Evolutionary conservation across 1,139 yeast genomes (phyloP).

Genomic region (Candida smagusa): DNA sequence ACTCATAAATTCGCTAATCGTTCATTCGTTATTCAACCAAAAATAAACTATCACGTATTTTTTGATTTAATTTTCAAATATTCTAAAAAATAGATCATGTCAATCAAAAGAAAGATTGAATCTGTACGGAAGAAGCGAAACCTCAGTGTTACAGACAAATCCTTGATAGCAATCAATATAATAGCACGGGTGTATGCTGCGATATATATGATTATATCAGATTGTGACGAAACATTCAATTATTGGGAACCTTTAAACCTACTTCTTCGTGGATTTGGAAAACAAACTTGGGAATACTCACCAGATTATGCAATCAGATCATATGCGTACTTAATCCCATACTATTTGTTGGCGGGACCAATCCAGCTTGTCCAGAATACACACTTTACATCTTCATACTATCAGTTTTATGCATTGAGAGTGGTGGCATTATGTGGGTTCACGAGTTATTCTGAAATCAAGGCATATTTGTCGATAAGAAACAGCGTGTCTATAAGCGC

Average conservation of each 20-base stretch:
- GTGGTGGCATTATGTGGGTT: conserved; percentile 46
- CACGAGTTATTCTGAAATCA: conserved; percentile 54
- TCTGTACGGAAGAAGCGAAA: too few species aligned
- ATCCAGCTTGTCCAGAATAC: conserved; percentile 17
- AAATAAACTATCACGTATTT: too few species aligned
- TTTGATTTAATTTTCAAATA: too few species aligned
- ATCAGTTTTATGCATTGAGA: conserved; percentile 55
- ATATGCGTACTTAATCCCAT: conserved; percentile 70
- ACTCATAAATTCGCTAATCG: too few species aligned
- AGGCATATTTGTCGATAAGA: conserved; percentile 44
- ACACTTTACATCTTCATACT: conserved; percentile 19
- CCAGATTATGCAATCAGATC: conserved; percentile 88
- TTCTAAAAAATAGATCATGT: too few species aligned
- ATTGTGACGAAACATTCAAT: conserved; percentile 76
- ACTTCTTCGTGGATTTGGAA: conserved; percentile 76
- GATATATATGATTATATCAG: conserved; percentile 65
- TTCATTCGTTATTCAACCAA: too few species aligned
- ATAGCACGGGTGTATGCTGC: conserved; percentile 45
- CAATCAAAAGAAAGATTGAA: too few species aligned
- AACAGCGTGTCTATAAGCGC: conserved; percentile 31
- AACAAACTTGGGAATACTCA: conserved; percentile 96
- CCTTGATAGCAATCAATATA: conserved; percentile 24
- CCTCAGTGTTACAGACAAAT: conserved; percentile 1
- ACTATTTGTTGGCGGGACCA: conserved; percentile 39
- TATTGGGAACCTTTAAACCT: conserved; percentile 93